Evolutionary conservation across 176 grass and related monocot genomes (phyloP).

Genomic region (Musa itinerans): DNA sequence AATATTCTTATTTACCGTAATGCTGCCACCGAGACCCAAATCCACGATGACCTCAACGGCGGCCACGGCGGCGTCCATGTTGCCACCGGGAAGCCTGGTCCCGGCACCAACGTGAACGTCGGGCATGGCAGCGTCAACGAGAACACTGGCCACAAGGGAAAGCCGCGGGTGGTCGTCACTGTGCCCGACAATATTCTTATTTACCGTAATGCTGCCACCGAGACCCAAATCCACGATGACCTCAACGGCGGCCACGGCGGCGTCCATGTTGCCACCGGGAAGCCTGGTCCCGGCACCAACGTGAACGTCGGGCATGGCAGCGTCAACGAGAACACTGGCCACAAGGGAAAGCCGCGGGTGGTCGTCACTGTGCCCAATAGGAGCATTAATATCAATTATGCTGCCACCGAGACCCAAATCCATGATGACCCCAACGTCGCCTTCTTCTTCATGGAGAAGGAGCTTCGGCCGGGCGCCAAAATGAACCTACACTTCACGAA

Average conservation of each 20-base stretch:
- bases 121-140: not conserved
- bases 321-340: not conserved
- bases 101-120: not conserved
- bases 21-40: too few species aligned
- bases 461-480: constrained; percentile 4
- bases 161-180: not conserved
- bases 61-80: too few species aligned
- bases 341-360: not conserved
- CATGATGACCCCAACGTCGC: constrained; percentile 3
- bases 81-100: too few species aligned
- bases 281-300: not conserved
- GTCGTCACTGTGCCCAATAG: not conserved
- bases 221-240: constrained; percentile 3
- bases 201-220: not conserved
- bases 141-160: not conserved
- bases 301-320: not conserved
- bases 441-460: constrained; percentile 9
- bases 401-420: not conserved
- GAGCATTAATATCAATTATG: not conserved
- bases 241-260: not conserved
- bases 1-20: too few species aligned
- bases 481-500: constrained; percentile 16
- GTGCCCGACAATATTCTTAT: not conserved
- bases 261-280: too few species aligned
- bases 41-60: too few species aligned